A percentile compares a stretch with the other conserved stretches of the same genome.
These are phyloP conservation scores for Symbiodinium natans DNA, from an alignment of 73 alveolate genomes.

Conservation along the genomic window DNA sequence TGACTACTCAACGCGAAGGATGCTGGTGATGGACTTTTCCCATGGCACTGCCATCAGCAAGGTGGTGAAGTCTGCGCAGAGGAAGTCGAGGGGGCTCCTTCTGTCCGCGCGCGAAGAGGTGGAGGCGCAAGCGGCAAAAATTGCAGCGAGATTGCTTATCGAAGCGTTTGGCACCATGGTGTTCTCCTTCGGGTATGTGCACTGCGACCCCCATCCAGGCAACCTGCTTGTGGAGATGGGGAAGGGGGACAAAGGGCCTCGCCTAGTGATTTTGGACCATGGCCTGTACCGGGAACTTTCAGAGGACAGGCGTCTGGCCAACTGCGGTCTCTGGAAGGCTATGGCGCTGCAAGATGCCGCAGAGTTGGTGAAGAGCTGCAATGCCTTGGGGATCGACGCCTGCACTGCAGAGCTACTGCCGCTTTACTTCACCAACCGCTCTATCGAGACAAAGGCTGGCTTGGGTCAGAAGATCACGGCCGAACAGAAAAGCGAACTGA, in stretches of 20 bases:
- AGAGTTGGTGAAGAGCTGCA: background rate
- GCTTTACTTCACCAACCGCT: constrained; percentile 61
- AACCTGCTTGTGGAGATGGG: constrained; percentile 95
- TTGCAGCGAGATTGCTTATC: constrained; percentile 87
- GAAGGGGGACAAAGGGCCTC: background rate
- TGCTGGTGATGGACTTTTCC: constrained; percentile 95
- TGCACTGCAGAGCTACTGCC: constrained; percentile 57
- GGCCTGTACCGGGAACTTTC: constrained; percentile 95
- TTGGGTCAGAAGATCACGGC: constrained; percentile 56
- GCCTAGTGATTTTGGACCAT: constrained; percentile 96
- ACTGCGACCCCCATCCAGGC: constrained; percentile 98
- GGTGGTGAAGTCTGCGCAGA: constrained; percentile 39
- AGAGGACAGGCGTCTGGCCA: constrained; percentile 22
- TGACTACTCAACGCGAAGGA: constrained; percentile 91
- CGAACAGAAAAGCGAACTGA: constrained; percentile 8
- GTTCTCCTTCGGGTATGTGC: constrained; percentile 96
- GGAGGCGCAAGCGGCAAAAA: constrained; percentile 36
- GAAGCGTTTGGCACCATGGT: constrained; percentile 95
- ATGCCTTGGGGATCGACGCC: constrained; percentile 5
- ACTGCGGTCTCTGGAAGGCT: constrained; percentile 51
- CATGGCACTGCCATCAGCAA: constrained; percentile 95
- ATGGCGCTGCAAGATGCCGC: constrained; percentile 29
- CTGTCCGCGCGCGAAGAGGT: background rate
- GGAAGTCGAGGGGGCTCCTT: background rate
- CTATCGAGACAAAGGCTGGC: constrained; percentile 24